These are phyloP conservation scores for Penicillium sp. DNA, from an alignment of 2,329 filamentous ascomycete genomes.

Conservation along the genomic window DNA sequence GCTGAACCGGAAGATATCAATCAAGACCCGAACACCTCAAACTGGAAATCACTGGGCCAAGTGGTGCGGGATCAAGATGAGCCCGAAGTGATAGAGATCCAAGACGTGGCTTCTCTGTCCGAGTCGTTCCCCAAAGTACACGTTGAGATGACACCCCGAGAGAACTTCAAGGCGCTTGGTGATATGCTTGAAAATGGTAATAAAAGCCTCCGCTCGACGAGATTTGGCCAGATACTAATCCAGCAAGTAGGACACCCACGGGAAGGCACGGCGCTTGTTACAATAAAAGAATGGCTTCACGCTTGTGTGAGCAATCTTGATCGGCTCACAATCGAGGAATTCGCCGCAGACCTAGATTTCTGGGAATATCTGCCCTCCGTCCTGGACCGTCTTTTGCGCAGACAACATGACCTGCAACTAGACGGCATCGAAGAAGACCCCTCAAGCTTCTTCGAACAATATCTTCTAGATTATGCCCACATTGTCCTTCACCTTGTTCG, in stretches of 20 bases:
- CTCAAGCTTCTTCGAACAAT: constrained; percentile 40
- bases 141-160: constrained; percentile 25
- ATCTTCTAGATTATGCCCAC: constrained; percentile 41
- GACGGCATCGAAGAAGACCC: constrained; percentile 30
- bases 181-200: constrained; percentile 41
- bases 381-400: constrained; percentile 41
- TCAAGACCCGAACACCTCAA: constrained; percentile 46
- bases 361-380: constrained; percentile 46
- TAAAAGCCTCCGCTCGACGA: not conserved
- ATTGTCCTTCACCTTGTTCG: constrained; percentile 43
- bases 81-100: constrained; percentile 37
- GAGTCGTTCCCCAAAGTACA: constrained; percentile 40
- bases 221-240: constrained; percentile 2
- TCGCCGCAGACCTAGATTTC: constrained; percentile 43
- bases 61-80: constrained; percentile 31
- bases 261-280: constrained; percentile 32
- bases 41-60: constrained; percentile 42
- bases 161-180: constrained; percentile 36
- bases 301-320: constrained; percentile 36
- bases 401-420: constrained; percentile 33
- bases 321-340: constrained; percentile 34
- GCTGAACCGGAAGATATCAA: constrained; percentile 51
- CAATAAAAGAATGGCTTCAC: constrained; percentile 45
- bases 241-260: constrained; percentile 29
- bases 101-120: constrained; percentile 32